Evolutionary conservation across 371 early-diverging fungal genomes (phyloP), one percentile per base, ranked within the genome.

Genomic region (Furculomyces boomerangus): DNA sequence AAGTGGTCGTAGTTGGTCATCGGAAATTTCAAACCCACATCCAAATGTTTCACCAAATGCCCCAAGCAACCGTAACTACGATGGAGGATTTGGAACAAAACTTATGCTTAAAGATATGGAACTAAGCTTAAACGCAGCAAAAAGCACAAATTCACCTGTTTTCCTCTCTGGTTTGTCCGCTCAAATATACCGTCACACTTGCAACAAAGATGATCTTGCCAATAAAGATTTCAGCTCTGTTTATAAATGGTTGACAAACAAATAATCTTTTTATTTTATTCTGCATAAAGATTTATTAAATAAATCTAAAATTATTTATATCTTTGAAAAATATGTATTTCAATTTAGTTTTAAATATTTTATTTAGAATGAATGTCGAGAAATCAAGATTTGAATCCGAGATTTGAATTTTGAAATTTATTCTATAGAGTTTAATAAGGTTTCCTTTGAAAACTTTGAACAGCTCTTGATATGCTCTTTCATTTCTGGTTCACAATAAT

Each of bases 41-140:
- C 98, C 98, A 0, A 86, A 84, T 28, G 82, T 90, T 28, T 49
- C 45, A 22, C 74, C 79, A 27, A 79, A 74, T 54, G 90, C 85
- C 1, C 94, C 98, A 3, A 76, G 90, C n/a, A 71, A 78, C 40
- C 75, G 79, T 28, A 84, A 75, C 26, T 97, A 95, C 66, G 70
- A 75, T 30, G 94, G 91, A 48, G 98, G 98, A 24, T 97, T 97
- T 65, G 86, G 81, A 28, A 79, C 79, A 35, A 69, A 74, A 20
- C 65, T 97, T 57, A 93, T 93, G 88, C 83, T 86, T 32, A 97
- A 97, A 74, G 98, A 97, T 66, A 61, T 95, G 70, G 76, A 87
- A 0, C 68, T 96, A 50, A 95, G 93, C 13, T 74, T 89, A 44
- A 78, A 83, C 54, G 90, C 94, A 2, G 96, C 98, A 27, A 73